A percentile compares a stretch with the other conserved stretches of the same genome.
Conservation (phyloP, 2,329 filamentous ascomycete species). For the Phialophora verrucosa region DNA sequence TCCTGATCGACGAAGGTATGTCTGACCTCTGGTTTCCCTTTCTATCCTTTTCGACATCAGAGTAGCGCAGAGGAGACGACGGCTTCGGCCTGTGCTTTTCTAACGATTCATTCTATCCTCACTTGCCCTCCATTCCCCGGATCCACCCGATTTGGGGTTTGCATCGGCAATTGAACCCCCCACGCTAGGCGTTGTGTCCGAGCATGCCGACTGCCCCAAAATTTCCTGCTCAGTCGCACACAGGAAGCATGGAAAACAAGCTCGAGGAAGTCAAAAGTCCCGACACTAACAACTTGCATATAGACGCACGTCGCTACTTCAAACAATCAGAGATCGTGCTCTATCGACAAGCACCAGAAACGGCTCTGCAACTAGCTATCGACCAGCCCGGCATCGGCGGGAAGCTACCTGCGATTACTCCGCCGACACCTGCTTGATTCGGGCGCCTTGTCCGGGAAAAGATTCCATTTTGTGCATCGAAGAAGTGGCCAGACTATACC, state of each 20-base stretch:
- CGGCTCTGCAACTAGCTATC: constrained; percentile 34
- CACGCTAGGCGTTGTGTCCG: constrained; percentile 14
- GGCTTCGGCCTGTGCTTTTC: background rate
- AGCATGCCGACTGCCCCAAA: background rate
- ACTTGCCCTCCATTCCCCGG: background rate
- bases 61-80: background rate
- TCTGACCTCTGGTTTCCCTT: constrained; percentile 33
- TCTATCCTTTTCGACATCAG: constrained; percentile 9
- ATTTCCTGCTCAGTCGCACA: background rate
- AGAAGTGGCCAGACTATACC: background rate
- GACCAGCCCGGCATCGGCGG: constrained; percentile 39
- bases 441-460: background rate
- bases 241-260: background rate
- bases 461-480: background rate
- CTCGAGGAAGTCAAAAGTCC: background rate
- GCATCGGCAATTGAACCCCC: constrained; percentile 44
- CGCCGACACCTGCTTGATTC: constrained; percentile 38
- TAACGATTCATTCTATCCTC: background rate
- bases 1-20: constrained; percentile 90
- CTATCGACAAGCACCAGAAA: constrained; percentile 72
- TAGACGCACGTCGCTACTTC: constrained; percentile 92
- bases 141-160: background rate
- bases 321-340: constrained; percentile 99
- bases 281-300: constrained; percentile 14
- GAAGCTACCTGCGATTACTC: constrained; percentile 34